Conservation (phyloP, 2,329 filamentous ascomycete genomes). For the Phyllosticta ampelicida region DNA sequence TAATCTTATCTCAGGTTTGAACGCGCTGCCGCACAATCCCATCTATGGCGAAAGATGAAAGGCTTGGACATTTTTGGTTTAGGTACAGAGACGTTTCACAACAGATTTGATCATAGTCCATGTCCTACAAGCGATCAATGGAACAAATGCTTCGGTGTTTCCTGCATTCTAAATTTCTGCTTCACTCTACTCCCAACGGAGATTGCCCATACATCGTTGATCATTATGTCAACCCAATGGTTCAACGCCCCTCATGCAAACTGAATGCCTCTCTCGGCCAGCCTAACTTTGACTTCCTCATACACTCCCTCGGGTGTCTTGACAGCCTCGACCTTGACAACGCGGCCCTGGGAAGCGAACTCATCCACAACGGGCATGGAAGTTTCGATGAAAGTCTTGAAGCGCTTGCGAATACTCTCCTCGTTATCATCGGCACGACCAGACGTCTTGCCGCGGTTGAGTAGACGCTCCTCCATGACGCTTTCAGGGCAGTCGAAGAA, state of each 20-base stretch:
- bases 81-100: too few species aligned
- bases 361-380: constrained; percentile 95
- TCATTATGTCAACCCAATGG: neutral
- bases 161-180: neutral
- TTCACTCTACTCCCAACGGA: neutral
- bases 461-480: constrained; percentile 71
- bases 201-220: neutral
- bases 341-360: constrained; percentile 64
- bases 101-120: neutral
- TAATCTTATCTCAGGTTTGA: constrained; percentile 5
- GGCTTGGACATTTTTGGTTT: too few species aligned
- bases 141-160: neutral
- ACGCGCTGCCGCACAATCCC: neutral
- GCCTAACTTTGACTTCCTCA: constrained; percentile 38
- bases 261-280: constrained; percentile 34
- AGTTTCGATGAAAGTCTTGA: constrained; percentile 85
- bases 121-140: neutral
- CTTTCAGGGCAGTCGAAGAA: constrained; percentile 92
- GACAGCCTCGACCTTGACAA: constrained; percentile 70
- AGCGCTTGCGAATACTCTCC: constrained; percentile 92
- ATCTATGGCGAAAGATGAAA: too few species aligned
- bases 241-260: neutral
- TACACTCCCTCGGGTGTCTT: constrained; percentile 56
- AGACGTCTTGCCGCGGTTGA: constrained; percentile 87
- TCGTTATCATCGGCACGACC: constrained; percentile 88